Evolutionary conservation across 768 basidiomycete species (phyloP), one percentile per base, ranked within the genome.

Genomic region (Ramaria sp.): DNA sequence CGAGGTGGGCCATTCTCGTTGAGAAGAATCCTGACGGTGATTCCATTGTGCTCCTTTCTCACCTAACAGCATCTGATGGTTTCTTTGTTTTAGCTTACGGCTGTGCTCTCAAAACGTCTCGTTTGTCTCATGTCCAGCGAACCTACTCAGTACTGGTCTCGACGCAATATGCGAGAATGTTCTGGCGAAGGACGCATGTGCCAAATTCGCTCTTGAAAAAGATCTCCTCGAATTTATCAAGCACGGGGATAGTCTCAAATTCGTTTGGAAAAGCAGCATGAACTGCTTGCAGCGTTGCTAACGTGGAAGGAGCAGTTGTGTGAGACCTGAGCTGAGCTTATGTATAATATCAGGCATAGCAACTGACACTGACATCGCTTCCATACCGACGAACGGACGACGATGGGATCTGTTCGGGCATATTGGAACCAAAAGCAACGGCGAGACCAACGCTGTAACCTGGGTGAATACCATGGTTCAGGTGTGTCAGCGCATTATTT

Each of bases 141-240:
- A 71, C 78, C 18, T 82, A 76, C 58, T 76, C 81, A 3, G 74
- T 76, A 10, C 71, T 74, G 38, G 67, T 77, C 3, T 64, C 61
- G 0, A 77, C 72, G 56, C 65, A 68, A 47, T 71, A 62, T n/a
- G 60, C 63, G 18, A 61, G 58, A 18, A 69, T 72, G 24, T 54
- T 12, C 7, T 32, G 20, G 84, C 84, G 5, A 75, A 76, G 56
- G 62, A 62, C 1, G 74, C 73, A 0, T 84, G 80, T 60, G 83
- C 82, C 5, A 66, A 68, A 34, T 61, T 67, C 16, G 85, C 85
- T 3, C 56, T 83, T 24, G 63, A 65, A 0, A 71, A 81, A 57
- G 79, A 74, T 25, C 73, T 78, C 6, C 59, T 83, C 4, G 78
- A 82, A 3, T 85, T 76, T 44, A 81, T 86, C 61, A 72, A 69